These are phyloP conservation scores for Kodamaea lidongshanica DNA, from an alignment of 805 yeast genomes.

Conservation along the genomic window DNA sequence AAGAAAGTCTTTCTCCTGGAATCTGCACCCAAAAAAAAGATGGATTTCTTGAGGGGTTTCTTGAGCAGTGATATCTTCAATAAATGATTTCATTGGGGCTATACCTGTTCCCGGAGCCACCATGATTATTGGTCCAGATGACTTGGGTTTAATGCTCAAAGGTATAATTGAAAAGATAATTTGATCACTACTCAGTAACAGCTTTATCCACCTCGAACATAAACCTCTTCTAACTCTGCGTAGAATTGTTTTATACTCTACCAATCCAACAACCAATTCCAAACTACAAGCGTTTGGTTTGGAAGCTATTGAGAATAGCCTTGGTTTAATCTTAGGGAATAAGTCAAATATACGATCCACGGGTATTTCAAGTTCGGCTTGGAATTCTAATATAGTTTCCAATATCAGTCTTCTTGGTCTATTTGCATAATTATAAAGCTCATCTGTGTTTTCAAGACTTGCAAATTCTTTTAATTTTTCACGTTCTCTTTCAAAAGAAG, in stretches of 20 bases:
- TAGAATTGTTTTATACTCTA: slow-evolving; percentile 77
- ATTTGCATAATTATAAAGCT: slow-evolving; percentile 83
- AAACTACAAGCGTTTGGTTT: slow-evolving; percentile 34
- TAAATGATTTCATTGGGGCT: slow-evolving; percentile 81
- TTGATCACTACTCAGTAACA: slow-evolving; percentile 41
- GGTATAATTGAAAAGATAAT: slow-evolving; percentile 48
- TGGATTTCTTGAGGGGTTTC: slow-evolving; percentile 26
- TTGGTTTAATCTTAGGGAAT: slow-evolving; percentile 71
- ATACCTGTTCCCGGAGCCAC: slow-evolving; percentile 95
- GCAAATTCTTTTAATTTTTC: slow-evolving; percentile 75
- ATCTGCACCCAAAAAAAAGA: slow-evolving; percentile 74
- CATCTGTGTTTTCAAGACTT: slow-evolving; percentile 67
- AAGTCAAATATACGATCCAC: slow-evolving; percentile 68
- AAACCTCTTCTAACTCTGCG: slow-evolving; percentile 72
- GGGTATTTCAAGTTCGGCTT: slow-evolving; percentile 64
- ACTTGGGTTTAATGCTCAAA: slow-evolving; percentile 35
- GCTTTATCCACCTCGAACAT: slow-evolving; percentile 71
- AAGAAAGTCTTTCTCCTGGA: slow-evolving; percentile 57
- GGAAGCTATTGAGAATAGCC: slow-evolving; percentile 83
- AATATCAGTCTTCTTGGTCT: slow-evolving; percentile 83
- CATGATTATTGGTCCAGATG: slow-evolving; percentile 49
- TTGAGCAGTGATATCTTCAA: slow-evolving; percentile 34
- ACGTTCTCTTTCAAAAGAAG: slow-evolving; percentile 53
- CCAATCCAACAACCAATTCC: slow-evolving; percentile 77
- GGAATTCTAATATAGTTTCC: slow-evolving; percentile 80